Conservation (phyloP, 73 alveolate genomes). For the Symbiodinium pilosum region DNA sequence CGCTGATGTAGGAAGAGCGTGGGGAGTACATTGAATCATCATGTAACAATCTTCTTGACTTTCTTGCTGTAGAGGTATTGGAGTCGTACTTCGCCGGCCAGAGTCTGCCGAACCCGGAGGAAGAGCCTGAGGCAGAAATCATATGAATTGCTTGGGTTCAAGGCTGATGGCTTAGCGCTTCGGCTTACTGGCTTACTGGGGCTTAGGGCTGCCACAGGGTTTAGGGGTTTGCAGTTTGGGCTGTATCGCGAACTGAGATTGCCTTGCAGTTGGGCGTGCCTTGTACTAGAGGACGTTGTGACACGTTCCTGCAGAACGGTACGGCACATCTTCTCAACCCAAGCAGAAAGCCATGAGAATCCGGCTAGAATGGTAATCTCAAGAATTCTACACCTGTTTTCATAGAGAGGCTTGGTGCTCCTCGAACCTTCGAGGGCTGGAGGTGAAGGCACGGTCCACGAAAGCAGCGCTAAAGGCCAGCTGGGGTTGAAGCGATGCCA, state of each 20-base stretch:
- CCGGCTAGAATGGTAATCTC: no score
- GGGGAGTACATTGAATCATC: no score
- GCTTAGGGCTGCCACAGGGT: no score
- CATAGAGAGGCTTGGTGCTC: slow-evolving; percentile 44
- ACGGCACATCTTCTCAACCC: no score
- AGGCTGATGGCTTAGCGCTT: not conserved
- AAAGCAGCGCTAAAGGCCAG: slow-evolving; percentile 64
- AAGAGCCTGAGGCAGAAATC: slow-evolving; percentile 66
- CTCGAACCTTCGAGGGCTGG: slow-evolving; percentile 49
- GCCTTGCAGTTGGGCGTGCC: not conserved
- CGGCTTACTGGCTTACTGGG: not conserved
- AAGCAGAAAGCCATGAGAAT: no score
- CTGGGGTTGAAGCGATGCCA: not conserved
- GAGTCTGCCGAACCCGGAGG: slow-evolving; percentile 46
- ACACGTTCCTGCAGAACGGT: no score
- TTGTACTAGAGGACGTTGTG: no score
- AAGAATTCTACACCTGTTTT: no score
- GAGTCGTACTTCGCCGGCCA: not conserved
- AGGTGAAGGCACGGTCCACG: slow-evolving; percentile 45
- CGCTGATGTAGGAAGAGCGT: no score
- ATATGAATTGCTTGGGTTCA: no score
- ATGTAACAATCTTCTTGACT: no score
- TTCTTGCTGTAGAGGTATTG: no score
- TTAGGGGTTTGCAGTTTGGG: not conserved
- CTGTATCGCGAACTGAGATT: not conserved